A percentile compares a stretch with the other conserved stretches of the same genome.
Evolutionary conservation across 1,139 yeast species (phyloP).

Genomic region (Yarrowia galli): DNA sequence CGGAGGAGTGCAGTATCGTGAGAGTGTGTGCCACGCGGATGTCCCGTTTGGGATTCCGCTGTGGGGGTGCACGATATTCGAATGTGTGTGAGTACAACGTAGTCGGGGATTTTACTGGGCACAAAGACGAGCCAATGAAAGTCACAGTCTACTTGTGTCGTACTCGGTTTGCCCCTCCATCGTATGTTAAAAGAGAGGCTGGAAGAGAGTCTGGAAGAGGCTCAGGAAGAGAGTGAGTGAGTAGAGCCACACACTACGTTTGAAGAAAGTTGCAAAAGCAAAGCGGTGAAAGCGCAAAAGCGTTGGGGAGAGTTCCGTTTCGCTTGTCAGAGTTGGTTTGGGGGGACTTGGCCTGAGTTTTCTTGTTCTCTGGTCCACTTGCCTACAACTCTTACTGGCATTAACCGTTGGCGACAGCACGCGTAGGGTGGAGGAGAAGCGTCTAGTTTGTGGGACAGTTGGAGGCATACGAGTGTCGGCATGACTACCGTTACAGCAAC

Average conservation of each 20-base stretch:
- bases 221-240: neutral
- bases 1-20: neutral
- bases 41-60: slow-evolving; percentile 20
- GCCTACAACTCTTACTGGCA: neutral
- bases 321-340: neutral
- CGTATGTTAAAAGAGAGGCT: neutral
- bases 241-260: neutral
- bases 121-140: too few species aligned
- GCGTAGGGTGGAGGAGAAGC: slow-evolving; percentile 23
- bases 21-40: neutral
- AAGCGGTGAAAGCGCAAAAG: neutral
- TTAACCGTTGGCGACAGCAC: slow-evolving; percentile 9
- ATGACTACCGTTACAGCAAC: too few species aligned
- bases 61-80: too few species aligned
- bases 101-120: too few species aligned
- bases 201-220: neutral
- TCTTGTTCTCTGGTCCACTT: neutral
- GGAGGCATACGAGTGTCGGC: too few species aligned
- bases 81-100: too few species aligned
- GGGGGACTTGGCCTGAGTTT: too few species aligned
- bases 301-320: too few species aligned
- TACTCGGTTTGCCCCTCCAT: too few species aligned
- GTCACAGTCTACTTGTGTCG: too few species aligned
- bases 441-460: too few species aligned
- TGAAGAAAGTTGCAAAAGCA: neutral